phyloP scores from a whole-genome alignment of 2,329 filamentous ascomycete genomes.

The Colletotrichum sp. region DNA sequence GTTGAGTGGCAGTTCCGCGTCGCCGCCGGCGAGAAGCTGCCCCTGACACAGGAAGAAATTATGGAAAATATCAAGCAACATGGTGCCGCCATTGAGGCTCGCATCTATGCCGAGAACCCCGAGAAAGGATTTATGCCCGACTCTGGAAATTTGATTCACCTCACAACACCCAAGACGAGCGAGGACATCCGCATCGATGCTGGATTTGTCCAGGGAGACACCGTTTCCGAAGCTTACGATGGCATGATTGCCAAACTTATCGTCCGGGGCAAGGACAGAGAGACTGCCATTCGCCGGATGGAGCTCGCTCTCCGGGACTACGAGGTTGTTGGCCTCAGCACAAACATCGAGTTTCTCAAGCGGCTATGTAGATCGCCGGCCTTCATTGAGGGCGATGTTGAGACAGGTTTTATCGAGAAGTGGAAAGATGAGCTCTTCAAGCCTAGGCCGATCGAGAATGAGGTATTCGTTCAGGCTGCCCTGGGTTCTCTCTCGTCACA shows the following conservation, averaged over 20 bases:
- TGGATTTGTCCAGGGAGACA: constrained; percentile 89
- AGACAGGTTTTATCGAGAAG: constrained; percentile 96
- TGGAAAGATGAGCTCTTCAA: constrained; percentile 81
- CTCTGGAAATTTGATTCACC: constrained; percentile 85
- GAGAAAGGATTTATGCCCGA: constrained; percentile 92
- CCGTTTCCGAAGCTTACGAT: constrained; percentile 93
- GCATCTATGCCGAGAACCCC: constrained; percentile 96
- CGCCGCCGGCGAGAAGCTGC: constrained; percentile 61
- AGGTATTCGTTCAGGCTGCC: constrained; percentile 87
- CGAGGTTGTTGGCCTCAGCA: constrained; percentile 90
- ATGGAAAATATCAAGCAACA: constrained; percentile 75
- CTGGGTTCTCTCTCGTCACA: constrained; percentile 51
- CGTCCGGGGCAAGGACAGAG: constrained; percentile 79
- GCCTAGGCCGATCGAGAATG: constrained; percentile 63
- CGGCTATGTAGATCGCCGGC: constrained; percentile 79
- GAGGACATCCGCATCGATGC: constrained; percentile 89
- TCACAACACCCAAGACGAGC: constrained; percentile 72
- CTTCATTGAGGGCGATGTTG: constrained; percentile 87
- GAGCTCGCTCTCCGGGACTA: constrained; percentile 83
- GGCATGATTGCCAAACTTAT: constrained; percentile 99
- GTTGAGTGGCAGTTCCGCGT: constrained; percentile 96
- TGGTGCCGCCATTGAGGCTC: constrained; percentile 91
- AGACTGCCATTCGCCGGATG: constrained; percentile 83
- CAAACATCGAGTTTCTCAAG: constrained; percentile 97
- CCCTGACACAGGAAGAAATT: constrained; percentile 66